Conservation (phyloP, 306 rosid species). For the Adenanthera pavonina region DNA sequence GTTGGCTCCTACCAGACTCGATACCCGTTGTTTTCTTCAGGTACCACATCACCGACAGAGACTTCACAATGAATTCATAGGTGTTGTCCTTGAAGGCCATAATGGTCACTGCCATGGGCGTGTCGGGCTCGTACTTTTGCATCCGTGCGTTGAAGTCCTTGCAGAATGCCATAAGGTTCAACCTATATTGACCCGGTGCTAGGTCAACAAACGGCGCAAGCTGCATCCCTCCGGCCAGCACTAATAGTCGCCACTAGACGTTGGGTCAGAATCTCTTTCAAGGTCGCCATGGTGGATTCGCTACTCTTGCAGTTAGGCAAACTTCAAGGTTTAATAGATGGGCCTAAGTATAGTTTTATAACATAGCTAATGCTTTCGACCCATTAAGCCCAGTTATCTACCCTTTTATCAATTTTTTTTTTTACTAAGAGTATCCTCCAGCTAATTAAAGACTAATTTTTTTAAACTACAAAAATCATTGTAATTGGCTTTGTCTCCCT, state of each 20-base stretch:
- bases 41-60: constrained; percentile 82
- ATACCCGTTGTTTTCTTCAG: constrained; percentile 82
- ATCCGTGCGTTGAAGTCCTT: constrained; percentile 92
- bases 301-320: background rate
- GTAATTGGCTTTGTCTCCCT: too few relatives aligned
- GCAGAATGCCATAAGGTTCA: constrained; percentile 92
- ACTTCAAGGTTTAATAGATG: background rate
- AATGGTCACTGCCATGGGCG: constrained; percentile 85
- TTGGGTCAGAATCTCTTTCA: constrained; percentile 72
- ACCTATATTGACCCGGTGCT: constrained; percentile 81
- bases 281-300: constrained; percentile 58
- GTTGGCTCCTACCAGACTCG: constrained; percentile 74
- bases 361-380: too few relatives aligned
- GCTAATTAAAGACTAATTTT: too few relatives aligned
- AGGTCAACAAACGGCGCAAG: constrained; percentile 86
- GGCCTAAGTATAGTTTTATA: too few relatives aligned
- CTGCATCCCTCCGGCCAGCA: constrained; percentile 75
- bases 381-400: too few relatives aligned
- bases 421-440: too few relatives aligned
- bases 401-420: too few relatives aligned
- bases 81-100: constrained; percentile 93
- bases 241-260: constrained; percentile 83
- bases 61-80: constrained; percentile 76
- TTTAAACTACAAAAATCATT: too few relatives aligned
- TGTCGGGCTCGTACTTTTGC: constrained; percentile 76